Evolutionary conservation across 305 asterid species (phyloP).

Genomic region (Fraxinus sp.): DNA sequence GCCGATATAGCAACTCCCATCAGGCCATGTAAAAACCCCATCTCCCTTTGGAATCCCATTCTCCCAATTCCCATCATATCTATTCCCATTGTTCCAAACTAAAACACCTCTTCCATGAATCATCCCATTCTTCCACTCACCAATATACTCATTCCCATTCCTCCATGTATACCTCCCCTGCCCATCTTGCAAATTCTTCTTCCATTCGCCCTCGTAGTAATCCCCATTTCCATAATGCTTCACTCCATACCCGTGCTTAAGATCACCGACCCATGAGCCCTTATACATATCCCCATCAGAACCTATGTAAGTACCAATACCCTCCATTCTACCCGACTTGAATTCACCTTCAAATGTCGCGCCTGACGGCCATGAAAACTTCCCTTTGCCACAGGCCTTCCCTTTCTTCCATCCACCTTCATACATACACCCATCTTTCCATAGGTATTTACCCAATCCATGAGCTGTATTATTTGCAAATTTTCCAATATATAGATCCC

Average conservation of each 20-base stretch:
- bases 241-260: conserved; percentile 61
- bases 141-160: conserved; percentile 65
- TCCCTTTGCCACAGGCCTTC: conserved; percentile 74
- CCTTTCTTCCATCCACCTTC: conserved; percentile 87
- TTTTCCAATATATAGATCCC: conserved; percentile 75
- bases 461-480: conserved; percentile 62
- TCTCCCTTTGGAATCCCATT: conserved; percentile 69
- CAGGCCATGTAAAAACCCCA: conserved; percentile 86
- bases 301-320: conserved; percentile 48
- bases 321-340: conserved; percentile 77
- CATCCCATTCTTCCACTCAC: conserved; percentile 67
- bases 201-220: conserved; percentile 70
- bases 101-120: conserved; percentile 69
- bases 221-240: conserved; percentile 69
- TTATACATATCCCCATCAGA: conserved; percentile 51
- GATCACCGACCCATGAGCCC: conserved; percentile 68
- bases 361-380: conserved; percentile 83
- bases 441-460: conserved; percentile 75
- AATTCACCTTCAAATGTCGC: conserved; percentile 76
- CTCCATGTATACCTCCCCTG: conserved; percentile 72
- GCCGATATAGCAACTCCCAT: conserved; percentile 62
- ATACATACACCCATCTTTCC: conserved; percentile 84
- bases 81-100: conserved; percentile 63
- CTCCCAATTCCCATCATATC: conserved; percentile 80
- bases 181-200: conserved; percentile 59